Percentiles rank a stretch among this genome's conserved stretches.
Conservation (phyloP, 768 basidiomycete species). For the Russula abietina region DNA sequence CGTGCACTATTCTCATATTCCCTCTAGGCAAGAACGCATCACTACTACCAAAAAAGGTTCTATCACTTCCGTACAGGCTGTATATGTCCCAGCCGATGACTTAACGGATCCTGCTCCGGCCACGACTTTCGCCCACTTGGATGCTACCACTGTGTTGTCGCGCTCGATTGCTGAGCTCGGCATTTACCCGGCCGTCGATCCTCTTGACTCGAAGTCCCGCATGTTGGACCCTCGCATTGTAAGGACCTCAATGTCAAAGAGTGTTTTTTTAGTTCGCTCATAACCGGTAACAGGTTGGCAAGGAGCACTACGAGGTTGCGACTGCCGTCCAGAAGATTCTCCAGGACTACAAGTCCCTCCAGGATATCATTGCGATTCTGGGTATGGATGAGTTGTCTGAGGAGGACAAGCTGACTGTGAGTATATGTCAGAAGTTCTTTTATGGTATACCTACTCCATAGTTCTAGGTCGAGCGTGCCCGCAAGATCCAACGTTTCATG, state of each 20-base stretch:
- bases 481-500: slow-evolving; percentile 99
- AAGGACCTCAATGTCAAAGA: slow-evolving; percentile 31
- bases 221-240: slow-evolving; percentile 99
- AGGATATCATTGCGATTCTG: slow-evolving; percentile 99
- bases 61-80: slow-evolving; percentile 99
- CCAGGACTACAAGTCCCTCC: slow-evolving; percentile 93
- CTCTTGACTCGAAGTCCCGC: slow-evolving; percentile 98
- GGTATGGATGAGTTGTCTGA: slow-evolving; percentile 99
- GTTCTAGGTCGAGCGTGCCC: slow-evolving; percentile 85
- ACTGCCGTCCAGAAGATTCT: slow-evolving; percentile 97
- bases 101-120: slow-evolving; percentile 99
- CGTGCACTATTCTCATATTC: slow-evolving; percentile 14
- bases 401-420: slow-evolving; percentile 97
- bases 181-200: slow-evolving; percentile 99
- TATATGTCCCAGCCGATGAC: slow-evolving; percentile 99
- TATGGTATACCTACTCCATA: slow-evolving; percentile 3
- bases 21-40: slow-evolving; percentile 91
- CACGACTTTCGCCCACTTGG: slow-evolving; percentile 99
- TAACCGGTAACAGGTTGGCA: slow-evolving; percentile 51
- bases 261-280: slow-evolving; percentile 7
- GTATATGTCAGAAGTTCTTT: slow-evolving; percentile 27
- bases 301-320: slow-evolving; percentile 93
- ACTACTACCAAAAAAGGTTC: slow-evolving; percentile 99
- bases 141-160: slow-evolving; percentile 98
- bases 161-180: slow-evolving; percentile 98